Evolutionary conservation across 2,329 filamentous ascomycete genomes (phyloP).

Genomic region (Erysiphe pulchra): DNA sequence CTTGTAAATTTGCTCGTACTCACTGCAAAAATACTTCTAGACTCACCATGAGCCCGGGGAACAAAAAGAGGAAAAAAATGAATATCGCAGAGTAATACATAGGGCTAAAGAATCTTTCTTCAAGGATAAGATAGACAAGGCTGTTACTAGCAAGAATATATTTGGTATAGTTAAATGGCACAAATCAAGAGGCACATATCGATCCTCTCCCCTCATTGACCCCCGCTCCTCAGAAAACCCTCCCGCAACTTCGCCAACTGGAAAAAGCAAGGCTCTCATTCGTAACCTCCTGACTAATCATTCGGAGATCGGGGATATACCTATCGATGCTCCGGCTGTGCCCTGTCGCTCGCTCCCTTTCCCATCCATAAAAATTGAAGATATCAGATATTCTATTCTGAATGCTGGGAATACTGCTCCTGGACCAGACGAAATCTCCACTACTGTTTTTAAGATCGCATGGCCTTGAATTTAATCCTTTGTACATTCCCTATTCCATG

Average conservation of each 20-base stretch:
- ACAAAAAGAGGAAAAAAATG: no score
- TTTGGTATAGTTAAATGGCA: background rate
- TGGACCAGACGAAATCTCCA: no score
- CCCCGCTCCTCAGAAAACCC: background rate
- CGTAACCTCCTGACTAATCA: background rate
- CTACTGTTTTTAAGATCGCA: no score
- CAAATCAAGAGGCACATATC: background rate
- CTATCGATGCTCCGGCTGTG: background rate
- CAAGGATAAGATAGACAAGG: background rate
- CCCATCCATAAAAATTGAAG: background rate
- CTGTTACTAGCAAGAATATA: background rate
- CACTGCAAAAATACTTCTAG: no score
- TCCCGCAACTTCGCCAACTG: background rate
- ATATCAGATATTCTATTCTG: background rate
- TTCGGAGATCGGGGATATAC: background rate
- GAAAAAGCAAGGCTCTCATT: background rate
- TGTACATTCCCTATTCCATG: no score
- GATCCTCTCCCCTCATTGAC: background rate
- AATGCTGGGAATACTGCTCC: no score
- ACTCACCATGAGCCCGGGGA: no score
- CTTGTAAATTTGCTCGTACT: no score
- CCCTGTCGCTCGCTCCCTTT: background rate
- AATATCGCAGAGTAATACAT: no score
- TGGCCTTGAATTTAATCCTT: no score
- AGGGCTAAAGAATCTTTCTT: no score